A percentile compares a stretch with the other conserved stretches of the same genome.
Conservation (phyloP, 139 green algal species). For the Chlamydomonas schloesseri region DNA sequence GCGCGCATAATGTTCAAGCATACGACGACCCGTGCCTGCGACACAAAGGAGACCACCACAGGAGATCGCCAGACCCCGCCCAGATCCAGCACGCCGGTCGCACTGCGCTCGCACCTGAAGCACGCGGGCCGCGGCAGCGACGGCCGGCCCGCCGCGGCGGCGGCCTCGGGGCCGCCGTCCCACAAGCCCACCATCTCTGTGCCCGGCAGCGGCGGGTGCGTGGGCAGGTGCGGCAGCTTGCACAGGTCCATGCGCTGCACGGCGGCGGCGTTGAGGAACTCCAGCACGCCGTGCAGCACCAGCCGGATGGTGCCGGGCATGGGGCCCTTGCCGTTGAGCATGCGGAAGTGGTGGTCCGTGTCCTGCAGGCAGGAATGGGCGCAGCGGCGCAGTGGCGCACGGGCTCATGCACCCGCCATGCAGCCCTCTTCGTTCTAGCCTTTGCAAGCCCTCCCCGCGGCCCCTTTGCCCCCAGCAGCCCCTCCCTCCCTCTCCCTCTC, state of each 20-base stretch:
- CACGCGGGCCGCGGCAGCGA: slow-evolving; percentile 16
- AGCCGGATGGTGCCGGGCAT: background rate
- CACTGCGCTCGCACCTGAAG: slow-evolving; percentile 46
- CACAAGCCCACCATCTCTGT: slow-evolving; percentile 2
- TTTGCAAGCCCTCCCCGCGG: too few species aligned
- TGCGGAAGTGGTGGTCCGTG: slow-evolving; percentile 27
- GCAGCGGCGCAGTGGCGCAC: too few species aligned
- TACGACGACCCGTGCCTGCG: too few species aligned
- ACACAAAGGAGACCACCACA: too few species aligned
- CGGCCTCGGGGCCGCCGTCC: background rate
- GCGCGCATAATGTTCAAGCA: too few species aligned
- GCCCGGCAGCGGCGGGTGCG: too few species aligned
- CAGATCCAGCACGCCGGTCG: too few species aligned
- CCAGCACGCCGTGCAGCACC: slow-evolving; percentile 13
- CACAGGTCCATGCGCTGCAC: slow-evolving; percentile 29
- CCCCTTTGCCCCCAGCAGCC: too few species aligned
- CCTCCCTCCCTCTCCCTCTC: too few species aligned
- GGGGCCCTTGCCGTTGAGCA: slow-evolving; percentile 5
- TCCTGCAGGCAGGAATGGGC: background rate
- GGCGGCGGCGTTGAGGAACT: slow-evolving; percentile 9
- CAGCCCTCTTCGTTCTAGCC: too few species aligned
- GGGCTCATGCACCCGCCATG: too few species aligned
- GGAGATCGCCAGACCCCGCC: too few species aligned
- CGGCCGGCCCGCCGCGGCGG: slow-evolving; percentile 1
- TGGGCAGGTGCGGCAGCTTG: slow-evolving; percentile 19